Percentiles rank a stretch among this genome's conserved stretches.
These are phyloP conservation scores for Blastocrithidia nonstop DNA, from an alignment of 208 protist genomes.

Conservation along the genomic window DNA sequence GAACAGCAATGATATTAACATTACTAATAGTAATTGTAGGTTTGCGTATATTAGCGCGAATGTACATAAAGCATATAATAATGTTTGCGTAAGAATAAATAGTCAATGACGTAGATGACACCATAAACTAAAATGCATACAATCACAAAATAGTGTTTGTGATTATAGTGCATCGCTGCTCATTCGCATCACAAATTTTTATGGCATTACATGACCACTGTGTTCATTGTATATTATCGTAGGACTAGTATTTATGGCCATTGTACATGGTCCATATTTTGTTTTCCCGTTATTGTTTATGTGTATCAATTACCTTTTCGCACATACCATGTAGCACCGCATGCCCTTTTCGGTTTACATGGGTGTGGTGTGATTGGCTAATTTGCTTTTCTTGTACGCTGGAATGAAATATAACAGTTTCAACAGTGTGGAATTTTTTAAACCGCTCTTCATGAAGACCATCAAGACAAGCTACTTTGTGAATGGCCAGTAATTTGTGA, in stretches of 20 bases:
- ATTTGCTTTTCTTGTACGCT: conserved; percentile 21
- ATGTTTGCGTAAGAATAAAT: too few relatives aligned
- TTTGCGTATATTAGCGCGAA: too few relatives aligned
- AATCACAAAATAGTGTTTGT: too few relatives aligned
- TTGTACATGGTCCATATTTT: conserved; percentile 15
- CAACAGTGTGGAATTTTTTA: conserved; percentile 9
- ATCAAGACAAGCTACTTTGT: neutral
- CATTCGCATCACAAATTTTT: too few relatives aligned
- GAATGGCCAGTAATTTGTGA: neutral
- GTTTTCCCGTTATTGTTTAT: conserved; percentile 11
- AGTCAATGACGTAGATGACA: too few relatives aligned
- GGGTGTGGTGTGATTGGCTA: conserved; percentile 25
- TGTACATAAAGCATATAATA: too few relatives aligned
- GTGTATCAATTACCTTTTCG: conserved; percentile 17
- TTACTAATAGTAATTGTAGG: too few relatives aligned
- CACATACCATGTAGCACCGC: conserved; percentile 18
- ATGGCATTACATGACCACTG: too few relatives aligned
- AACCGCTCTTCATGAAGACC: conserved; percentile 5
- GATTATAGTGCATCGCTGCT: too few relatives aligned
- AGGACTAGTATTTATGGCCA: conserved; percentile 8
- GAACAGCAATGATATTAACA: too few relatives aligned
- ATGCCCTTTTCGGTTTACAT: conserved; percentile 27
- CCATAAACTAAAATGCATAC: too few relatives aligned
- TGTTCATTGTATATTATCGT: conserved; percentile 11
- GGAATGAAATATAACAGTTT: conserved; percentile 11